These are phyloP conservation scores for Globisporangium cederbergense DNA, from an alignment of 352 stramenopile species.

Conservation along the genomic window DNA sequence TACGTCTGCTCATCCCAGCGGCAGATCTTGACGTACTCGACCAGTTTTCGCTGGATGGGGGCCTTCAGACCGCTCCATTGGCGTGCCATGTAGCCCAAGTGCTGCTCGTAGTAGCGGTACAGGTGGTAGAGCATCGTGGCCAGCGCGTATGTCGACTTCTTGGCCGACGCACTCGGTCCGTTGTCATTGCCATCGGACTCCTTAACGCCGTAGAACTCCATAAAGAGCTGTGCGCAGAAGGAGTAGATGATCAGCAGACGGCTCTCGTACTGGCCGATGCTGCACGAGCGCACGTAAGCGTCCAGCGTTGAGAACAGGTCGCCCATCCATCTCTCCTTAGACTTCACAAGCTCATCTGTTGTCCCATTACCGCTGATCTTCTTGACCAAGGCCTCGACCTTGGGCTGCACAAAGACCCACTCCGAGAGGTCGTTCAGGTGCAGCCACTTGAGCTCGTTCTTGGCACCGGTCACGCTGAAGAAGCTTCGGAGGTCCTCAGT, in stretches of 20 bases:
- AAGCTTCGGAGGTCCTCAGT: slow-evolving; percentile 13
- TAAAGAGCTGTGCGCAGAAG: slow-evolving; percentile 83
- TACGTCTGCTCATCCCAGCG: slow-evolving; percentile 99
- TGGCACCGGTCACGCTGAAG: background rate
- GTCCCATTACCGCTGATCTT: background rate
- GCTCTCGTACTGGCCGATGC: slow-evolving; percentile 90
- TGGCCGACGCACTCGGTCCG: background rate
- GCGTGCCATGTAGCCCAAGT: slow-evolving; percentile 72
- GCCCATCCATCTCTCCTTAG: slow-evolving; percentile 50
- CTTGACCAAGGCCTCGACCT: slow-evolving; percentile 9
- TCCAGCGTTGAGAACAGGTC: slow-evolving; percentile 90
- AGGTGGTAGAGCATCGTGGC: slow-evolving; percentile 92
- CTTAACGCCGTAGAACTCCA: slow-evolving; percentile 53
- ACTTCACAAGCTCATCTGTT: background rate
- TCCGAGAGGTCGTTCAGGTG: slow-evolving; percentile 52
- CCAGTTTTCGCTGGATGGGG: slow-evolving; percentile 96
- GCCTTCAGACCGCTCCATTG: slow-evolving; percentile 85
- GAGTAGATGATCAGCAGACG: slow-evolving; percentile 88
- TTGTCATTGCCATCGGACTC: background rate
- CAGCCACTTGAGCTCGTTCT: slow-evolving; percentile 54
- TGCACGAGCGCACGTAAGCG: slow-evolving; percentile 86
- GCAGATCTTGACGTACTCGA: slow-evolving; percentile 97
- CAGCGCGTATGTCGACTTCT: slow-evolving; percentile 46
- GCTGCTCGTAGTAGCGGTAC: slow-evolving; percentile 95
- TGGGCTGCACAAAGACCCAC: slow-evolving; percentile 52